Evolutionary conservation across 2,329 filamentous ascomycete species (phyloP).

Genomic region (Chalara sp.): DNA sequence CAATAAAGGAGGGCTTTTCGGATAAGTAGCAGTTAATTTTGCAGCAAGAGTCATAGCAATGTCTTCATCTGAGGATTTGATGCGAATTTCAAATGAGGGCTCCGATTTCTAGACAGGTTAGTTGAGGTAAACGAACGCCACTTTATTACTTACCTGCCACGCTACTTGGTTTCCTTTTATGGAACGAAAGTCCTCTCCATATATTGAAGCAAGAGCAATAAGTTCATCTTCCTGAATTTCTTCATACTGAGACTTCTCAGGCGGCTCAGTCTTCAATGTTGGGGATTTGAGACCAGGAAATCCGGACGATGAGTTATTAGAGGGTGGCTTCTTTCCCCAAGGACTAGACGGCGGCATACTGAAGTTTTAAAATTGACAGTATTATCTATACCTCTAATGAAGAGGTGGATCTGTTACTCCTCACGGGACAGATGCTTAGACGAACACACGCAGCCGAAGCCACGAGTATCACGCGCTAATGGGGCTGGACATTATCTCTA

Average conservation of each 20-base stretch:
- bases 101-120: conserved; percentile 58
- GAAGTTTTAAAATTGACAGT: conserved; percentile 4
- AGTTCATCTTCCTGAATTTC: conserved; percentile 86
- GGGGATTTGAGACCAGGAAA: conserved; percentile 19
- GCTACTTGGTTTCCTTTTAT: conserved; percentile 63
- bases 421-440: too few relatives aligned
- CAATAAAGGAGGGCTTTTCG: conserved; percentile 71
- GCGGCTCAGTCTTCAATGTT: conserved; percentile 20
- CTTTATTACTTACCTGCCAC: conserved; percentile 64
- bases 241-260: conserved; percentile 59
- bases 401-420: too few relatives aligned
- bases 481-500: conserved; percentile 1
- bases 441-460: conserved; percentile 21
- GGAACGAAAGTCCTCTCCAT: conserved; percentile 78
- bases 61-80: conserved; percentile 68
- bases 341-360: conserved; percentile 27
- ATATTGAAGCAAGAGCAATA: conserved; percentile 79
- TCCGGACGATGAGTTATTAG: conserved; percentile 26
- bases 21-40: conserved; percentile 83
- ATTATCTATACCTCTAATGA: too few relatives aligned
- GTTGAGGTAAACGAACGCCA: neutral
- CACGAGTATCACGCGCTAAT: conserved; percentile 21
- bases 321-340: conserved; percentile 29
- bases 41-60: conserved; percentile 68
- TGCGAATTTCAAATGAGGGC: conserved; percentile 71